Conservation (phyloP, 495 filamentous ascomycete species). For the Trichocladium uniseriatum region DNA sequence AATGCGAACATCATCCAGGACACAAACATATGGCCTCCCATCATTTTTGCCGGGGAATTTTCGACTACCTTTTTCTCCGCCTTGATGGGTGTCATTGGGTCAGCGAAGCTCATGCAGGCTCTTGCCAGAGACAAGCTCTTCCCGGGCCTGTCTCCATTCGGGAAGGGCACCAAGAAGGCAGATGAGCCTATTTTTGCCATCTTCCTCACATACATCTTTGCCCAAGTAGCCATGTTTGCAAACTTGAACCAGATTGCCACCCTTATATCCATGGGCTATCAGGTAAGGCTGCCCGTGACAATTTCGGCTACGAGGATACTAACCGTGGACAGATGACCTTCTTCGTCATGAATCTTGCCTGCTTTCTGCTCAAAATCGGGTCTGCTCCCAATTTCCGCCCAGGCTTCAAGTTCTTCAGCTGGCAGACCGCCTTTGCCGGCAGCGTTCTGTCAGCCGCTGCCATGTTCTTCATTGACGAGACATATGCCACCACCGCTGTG, state of each 20-base stretch:
- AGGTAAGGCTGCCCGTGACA: constrained; percentile 43
- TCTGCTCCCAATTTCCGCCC: constrained; percentile 88
- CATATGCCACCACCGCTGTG: constrained; percentile 69
- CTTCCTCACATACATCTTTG: constrained; percentile 62
- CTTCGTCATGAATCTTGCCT: constrained; percentile 73
- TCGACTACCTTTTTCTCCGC: constrained; percentile 77
- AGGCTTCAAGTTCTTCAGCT: constrained; percentile 81
- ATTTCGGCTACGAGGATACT: background rate
- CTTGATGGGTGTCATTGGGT: constrained; percentile 79
- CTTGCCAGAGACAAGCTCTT: constrained; percentile 72
- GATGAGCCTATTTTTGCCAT: constrained; percentile 77
- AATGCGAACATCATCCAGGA: constrained; percentile 74
- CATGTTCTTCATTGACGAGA: constrained; percentile 85
- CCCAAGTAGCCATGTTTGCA: constrained; percentile 73
- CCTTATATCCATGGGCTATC: constrained; percentile 80
- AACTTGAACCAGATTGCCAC: constrained; percentile 85
- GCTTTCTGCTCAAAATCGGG: constrained; percentile 81
- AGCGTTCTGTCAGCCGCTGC: constrained; percentile 63
- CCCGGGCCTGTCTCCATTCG: constrained; percentile 65
- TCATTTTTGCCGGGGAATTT: constrained; percentile 75
- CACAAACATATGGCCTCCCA: constrained; percentile 59
- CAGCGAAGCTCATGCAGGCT: constrained; percentile 81
- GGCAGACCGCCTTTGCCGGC: constrained; percentile 69
- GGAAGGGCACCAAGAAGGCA: constrained; percentile 60
- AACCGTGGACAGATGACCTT: constrained; percentile 48